Percentiles rank a stretch among this genome's conserved stretches.
phyloP scores from a whole-genome alignment of 306 rosid genomes.

The Oxytropis ochrocephala region DNA sequence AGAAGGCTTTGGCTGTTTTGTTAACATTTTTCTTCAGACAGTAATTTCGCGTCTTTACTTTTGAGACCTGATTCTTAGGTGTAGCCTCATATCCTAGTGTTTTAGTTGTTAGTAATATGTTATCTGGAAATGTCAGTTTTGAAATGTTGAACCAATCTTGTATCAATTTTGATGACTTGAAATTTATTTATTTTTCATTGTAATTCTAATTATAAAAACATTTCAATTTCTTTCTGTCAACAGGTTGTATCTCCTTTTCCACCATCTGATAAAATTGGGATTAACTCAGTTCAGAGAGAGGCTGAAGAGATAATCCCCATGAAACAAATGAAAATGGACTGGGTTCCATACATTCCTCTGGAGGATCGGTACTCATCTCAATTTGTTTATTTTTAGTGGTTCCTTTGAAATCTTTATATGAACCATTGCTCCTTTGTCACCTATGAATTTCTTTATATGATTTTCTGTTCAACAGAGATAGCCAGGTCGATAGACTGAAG shows the following conservation, averaged over 20 bases:
- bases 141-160: neutral
- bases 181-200: neutral
- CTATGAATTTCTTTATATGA: constrained; percentile 3
- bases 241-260: constrained; percentile 84
- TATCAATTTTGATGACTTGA: neutral
- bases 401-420: neutral
- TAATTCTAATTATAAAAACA: neutral
- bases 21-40: neutral
- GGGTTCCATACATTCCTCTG: constrained; percentile 87
- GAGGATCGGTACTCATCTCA: constrained; percentile 39
- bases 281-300: constrained; percentile 90
- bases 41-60: neutral
- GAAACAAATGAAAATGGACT: constrained; percentile 98
- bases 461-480: constrained; percentile 49
- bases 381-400: constrained; percentile 6
- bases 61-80: neutral
- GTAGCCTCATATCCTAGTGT: neutral
- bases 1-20: neutral
- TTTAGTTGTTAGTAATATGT: neutral
- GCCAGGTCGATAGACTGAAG: constrained; percentile 51
- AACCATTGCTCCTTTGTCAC: constrained; percentile 2
- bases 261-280: constrained; percentile 84
- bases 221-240: neutral
- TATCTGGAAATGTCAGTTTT: neutral
- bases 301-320: constrained; percentile 84